A percentile compares a stretch with the other conserved stretches of the same genome.
Conservation (phyloP, 306 rosid genomes). For the Cucurbita ficifolia region DNA sequence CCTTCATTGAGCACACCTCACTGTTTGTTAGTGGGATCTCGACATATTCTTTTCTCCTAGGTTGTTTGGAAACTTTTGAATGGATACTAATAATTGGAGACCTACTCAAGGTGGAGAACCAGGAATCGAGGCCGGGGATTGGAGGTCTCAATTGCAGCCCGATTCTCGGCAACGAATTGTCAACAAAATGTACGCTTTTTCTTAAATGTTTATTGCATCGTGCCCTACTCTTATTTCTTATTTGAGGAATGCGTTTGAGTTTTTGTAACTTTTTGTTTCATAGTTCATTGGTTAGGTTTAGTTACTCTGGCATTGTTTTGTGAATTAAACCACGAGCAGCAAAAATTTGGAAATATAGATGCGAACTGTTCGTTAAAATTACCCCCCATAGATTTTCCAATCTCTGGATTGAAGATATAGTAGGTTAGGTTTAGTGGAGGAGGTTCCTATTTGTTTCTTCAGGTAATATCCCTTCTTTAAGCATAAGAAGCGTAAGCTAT, state of each 20-base stretch:
- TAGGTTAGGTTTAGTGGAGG: neutral
- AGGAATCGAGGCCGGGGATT: constrained; percentile 10
- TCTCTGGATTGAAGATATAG: neutral
- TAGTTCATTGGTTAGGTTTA: neutral
- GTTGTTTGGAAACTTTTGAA: neutral
- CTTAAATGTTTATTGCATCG: neutral
- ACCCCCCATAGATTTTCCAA: neutral
- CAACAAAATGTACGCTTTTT: constrained; percentile 8
- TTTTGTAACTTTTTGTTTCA: neutral
- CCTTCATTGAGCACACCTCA: neutral
- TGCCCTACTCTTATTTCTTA: neutral
- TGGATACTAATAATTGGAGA: constrained; percentile 32
- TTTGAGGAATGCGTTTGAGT: neutral
- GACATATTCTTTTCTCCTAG: neutral
- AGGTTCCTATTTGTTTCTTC: neutral
- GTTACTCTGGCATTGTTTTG: neutral
- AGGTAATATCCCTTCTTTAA: neutral
- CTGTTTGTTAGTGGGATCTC: neutral
- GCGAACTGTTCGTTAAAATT: neutral
- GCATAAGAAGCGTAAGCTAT: neutral
- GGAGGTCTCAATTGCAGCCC: constrained; percentile 15
- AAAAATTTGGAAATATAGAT: neutral
- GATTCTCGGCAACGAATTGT: constrained; percentile 8
- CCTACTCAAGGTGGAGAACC: constrained; percentile 28
- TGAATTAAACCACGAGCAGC: neutral